Base-by-base conservation (phyloP, 1,284 basidiomycete species). In the Melampsora occidentalis region DNA sequence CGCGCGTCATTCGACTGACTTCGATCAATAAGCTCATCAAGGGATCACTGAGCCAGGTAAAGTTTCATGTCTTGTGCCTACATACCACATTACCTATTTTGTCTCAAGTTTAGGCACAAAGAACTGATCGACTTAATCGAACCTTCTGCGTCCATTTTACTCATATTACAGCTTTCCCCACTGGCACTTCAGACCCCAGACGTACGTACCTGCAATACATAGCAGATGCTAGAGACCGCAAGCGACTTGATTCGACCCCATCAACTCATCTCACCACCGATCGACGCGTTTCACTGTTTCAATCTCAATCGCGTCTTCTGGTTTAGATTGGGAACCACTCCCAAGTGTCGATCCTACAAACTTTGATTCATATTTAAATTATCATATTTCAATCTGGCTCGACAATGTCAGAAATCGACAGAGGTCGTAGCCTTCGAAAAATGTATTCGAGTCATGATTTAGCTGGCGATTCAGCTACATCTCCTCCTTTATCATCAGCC, bases 341-440 rank as follows among this genome's bases (percentile, higher is more conserved):
- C 20, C 53, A n/a, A 42, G 6, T 42, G 39, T 57, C 53, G 53
- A 57, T 57, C 53, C 28, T 28, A 57, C 53, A n/a, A n/a, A 57
- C 28, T 1, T 57, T n/a, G n/a, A n/a, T 57, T 5, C 18, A 22
- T 57, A 22, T n/a, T 57, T 2, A 57, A 57, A 20, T 9, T 12
- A 57, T 1, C 20, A 57, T 22, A 5, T 42, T 42, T 42, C 53
- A 57, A 57, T 28, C n/a, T 57, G 53, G 53, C 53, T 57, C 53
- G 53, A 28, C 28, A n/a, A 75, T 75, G 71, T 63, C 76, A 33
- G 35, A 77, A n/a, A 62, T 62, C 61, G 69, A 71, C 61, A 63
- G 59, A 46, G 53, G 57, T 33, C 71, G 64, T n/a, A 67, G 64
- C 59, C 62, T 77, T 22, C 71, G 69, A 25, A 57, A 57, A 16